phyloP scores from a whole-genome alignment of 441 rosid genomes.

The Erodium moschatum region DNA sequence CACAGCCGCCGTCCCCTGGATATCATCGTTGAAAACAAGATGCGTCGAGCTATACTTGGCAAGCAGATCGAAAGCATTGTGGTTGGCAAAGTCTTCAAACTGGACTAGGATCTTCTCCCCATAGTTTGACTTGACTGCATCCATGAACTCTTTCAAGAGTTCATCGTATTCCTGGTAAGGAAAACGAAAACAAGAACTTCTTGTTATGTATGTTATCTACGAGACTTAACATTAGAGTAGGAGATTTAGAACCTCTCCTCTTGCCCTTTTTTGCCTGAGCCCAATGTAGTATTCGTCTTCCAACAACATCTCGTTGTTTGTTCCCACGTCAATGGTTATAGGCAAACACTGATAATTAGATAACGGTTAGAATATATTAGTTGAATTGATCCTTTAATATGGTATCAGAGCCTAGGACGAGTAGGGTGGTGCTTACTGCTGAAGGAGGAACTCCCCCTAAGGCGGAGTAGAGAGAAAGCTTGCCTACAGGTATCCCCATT shows the following conservation, averaged over 20 bases:
- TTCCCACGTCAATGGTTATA: slow-evolving; percentile 42
- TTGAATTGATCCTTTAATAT: too few relatives aligned
- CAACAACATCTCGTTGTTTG: slow-evolving; percentile 38
- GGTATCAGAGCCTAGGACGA: too few relatives aligned
- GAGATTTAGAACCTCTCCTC: slow-evolving; percentile 48
- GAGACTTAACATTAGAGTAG: background rate
- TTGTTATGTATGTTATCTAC: slow-evolving; percentile 11
- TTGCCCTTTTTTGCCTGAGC: slow-evolving; percentile 63
- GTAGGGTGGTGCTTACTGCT: slow-evolving; percentile 54
- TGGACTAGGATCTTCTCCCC: slow-evolving; percentile 78
- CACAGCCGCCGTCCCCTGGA: slow-evolving; percentile 89
- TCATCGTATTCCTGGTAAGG: slow-evolving; percentile 58
- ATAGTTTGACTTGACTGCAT: slow-evolving; percentile 71
- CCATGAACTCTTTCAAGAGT: slow-evolving; percentile 69
- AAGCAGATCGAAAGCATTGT: slow-evolving; percentile 22
- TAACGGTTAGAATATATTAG: too few relatives aligned
- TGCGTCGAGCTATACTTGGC: slow-evolving; percentile 56
- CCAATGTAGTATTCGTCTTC: slow-evolving; percentile 83
- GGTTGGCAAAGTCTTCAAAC: slow-evolving; percentile 92
- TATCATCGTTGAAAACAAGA: slow-evolving; percentile 88
- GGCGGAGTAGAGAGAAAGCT: slow-evolving; percentile 82
- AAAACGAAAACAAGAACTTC: slow-evolving; percentile 17
- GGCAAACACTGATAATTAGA: slow-evolving; percentile 57
- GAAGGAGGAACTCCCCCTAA: slow-evolving; percentile 86
- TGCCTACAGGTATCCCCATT: slow-evolving; percentile 98